Evolutionary conservation across 176 grass and related monocot genomes (phyloP), one percentile per base, ranked within the genome.

Genomic region (Lolium perenne): DNA sequence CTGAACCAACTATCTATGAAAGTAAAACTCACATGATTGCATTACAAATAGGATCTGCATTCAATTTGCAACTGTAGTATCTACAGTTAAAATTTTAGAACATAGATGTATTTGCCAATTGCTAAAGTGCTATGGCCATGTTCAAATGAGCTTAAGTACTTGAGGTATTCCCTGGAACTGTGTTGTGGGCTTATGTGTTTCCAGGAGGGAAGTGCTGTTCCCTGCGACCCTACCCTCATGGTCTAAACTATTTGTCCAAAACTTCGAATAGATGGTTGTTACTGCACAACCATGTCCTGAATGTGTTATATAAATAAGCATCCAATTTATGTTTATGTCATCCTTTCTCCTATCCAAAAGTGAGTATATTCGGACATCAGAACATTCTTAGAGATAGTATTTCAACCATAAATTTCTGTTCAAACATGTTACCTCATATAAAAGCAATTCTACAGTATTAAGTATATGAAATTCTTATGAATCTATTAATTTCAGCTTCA

Each of bases 291-390:
- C 16, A 67, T 66, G 6, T 13, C 18, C 49, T 23, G 43, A 71
- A 45, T 40, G 38, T 46, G 51, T 65, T 66, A 47, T 73, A 45
- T 61, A 74, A 64, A 64, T 80, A 74, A 20, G 49, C 80, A n/a
- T 72, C 60, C 38, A 72, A 9, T 80, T 18, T 62, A 51, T 80
- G 45, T 45, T 47, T 72, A 17, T 70, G 71, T 3, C 71, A 49
- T 49, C 12, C 43, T 74, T 74, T 45, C n/a, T 32, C 20, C 5
- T 0, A 74, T 49, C 71, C 43, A 49, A 48, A 47, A 48, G 60
- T 48, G 21, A 47, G 69, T 66, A 25, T 46, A 18, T 72, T 47
- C 11, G 11, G 20, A 72, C 11, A 72, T 23, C 48, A 22, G 12
- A 72, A 22, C 60, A 63, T 10, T 72, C 20, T 72, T 72, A 10